These are phyloP conservation scores for Marasmius oreades DNA, from an alignment of 1,284 basidiomycete species.

Conservation along the genomic window DNA sequence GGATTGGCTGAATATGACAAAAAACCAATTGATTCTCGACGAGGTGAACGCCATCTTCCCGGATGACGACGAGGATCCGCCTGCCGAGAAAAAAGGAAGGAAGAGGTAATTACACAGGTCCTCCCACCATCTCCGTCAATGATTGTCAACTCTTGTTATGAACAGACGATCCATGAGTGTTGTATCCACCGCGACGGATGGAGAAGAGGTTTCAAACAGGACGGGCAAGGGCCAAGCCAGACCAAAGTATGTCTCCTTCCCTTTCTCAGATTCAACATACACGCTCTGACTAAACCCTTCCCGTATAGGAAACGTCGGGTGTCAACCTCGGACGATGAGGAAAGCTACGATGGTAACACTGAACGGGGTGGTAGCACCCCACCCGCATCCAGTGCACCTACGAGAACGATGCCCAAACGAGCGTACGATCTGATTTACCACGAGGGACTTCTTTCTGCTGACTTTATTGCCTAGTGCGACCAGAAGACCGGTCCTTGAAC, in stretches of 20 bases:
- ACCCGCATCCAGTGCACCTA: constrained; percentile 26
- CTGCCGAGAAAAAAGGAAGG: constrained; percentile 35
- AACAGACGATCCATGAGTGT: constrained; percentile 46
- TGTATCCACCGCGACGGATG: constrained; percentile 34
- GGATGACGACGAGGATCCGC: constrained; percentile 49
- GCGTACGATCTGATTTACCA: constrained; percentile 40
- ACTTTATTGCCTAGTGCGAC: constrained; percentile 25
- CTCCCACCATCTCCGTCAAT: not conserved
- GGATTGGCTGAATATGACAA: constrained; percentile 55
- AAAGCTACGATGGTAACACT: constrained; percentile 35
- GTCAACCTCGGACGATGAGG: constrained; percentile 41
- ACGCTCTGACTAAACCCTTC: not conserved
- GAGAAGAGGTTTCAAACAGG: constrained; percentile 25
- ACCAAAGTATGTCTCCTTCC: constrained; percentile 32
- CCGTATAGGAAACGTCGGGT: constrained; percentile 36
- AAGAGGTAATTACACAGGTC: constrained; percentile 36
- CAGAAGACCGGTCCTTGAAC: constrained; percentile 26
- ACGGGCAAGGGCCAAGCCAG: constrained; percentile 27
- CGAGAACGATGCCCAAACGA: constrained; percentile 39
- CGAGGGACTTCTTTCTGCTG: too few relatives aligned
- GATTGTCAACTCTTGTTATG: not conserved
- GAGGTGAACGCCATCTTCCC: constrained; percentile 63
- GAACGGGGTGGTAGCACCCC: constrained; percentile 28
- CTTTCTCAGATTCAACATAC: not conserved
- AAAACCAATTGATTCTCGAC: constrained; percentile 55